phyloP scores from a whole-genome alignment of 1,139 yeast genomes.

The Yarrowia galli region DNA sequence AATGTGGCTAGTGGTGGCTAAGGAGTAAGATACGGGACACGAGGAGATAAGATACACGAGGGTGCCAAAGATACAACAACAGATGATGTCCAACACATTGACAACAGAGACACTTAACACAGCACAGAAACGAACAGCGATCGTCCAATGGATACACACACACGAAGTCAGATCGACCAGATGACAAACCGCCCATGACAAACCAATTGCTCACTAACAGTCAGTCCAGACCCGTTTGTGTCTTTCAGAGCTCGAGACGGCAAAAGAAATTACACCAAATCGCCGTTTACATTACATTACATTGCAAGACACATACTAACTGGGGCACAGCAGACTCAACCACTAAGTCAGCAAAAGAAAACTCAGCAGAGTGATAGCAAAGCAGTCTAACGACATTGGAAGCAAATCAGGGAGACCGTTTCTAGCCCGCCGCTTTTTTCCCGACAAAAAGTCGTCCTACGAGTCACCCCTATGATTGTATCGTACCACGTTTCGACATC shows the following conservation, averaged over 20 bases:
- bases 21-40: neutral
- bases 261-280: slow-evolving; percentile 6
- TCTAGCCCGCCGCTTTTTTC: neutral
- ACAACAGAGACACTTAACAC: neutral
- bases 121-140: neutral
- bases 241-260: neutral
- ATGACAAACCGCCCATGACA: neutral
- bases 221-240: neutral
- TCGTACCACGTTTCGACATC: slow-evolving; percentile 1
- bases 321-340: neutral
- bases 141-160: too few species aligned
- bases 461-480: neutral
- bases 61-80: neutral
- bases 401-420: neutral
- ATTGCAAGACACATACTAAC: neutral
- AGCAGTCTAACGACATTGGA: neutral
- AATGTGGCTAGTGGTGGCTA: slow-evolving; percentile 8
- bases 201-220: neutral
- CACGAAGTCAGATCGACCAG: too few species aligned
- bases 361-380: neutral
- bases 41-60: neutral
- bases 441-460: neutral
- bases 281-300: slow-evolving; percentile 3
- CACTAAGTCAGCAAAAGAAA: neutral
- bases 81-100: neutral